Evolutionary conservation across 2,329 filamentous ascomycete genomes (phyloP).

Genomic region (Zymoseptoria crescenta): DNA sequence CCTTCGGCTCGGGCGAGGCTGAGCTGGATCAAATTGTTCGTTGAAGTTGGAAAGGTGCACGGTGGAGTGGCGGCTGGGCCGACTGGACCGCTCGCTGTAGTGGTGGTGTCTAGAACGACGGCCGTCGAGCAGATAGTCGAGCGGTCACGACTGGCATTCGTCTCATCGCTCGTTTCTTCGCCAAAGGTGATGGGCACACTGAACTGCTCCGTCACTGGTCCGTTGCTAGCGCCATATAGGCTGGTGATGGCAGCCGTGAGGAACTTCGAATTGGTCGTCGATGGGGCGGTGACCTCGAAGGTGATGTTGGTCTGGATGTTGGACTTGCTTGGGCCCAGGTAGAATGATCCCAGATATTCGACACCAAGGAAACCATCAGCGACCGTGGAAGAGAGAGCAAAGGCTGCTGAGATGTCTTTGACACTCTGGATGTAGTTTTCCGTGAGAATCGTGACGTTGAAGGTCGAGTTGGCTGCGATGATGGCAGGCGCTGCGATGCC

Average conservation of each 20-base stretch:
- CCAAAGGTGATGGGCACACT: constrained; percentile 6
- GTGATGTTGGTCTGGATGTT: constrained; percentile 12
- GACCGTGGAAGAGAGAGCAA: constrained; percentile 5
- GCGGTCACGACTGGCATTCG: constrained; percentile 1
- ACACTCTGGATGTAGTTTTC: constrained; percentile 15
- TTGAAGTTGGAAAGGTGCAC: constrained; percentile 5
- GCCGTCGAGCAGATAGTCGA: constrained; percentile 6
- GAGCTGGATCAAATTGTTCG: constrained; percentile 7
- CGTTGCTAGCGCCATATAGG: constrained; percentile 11
- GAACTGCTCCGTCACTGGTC: constrained; percentile 7
- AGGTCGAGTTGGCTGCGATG: constrained; percentile 7
- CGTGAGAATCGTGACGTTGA: constrained; percentile 11
- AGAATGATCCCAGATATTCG: constrained; percentile 12
- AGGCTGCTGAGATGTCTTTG: constrained; percentile 11
- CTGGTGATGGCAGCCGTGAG: constrained; percentile 11
- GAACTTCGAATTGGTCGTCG: constrained; percentile 2
- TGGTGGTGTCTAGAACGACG: background rate
- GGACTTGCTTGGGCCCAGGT: constrained; percentile 11
- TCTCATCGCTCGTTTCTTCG: constrained; percentile 5
- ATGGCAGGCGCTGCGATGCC: constrained; percentile 8
- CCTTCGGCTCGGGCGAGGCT: constrained; percentile 4
- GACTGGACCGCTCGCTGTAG: background rate
- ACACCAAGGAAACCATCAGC: constrained; percentile 4
- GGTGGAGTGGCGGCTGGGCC: background rate
- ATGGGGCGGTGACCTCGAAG: constrained; percentile 9